Conservation (phyloP, 345 rosid species). For the Populus tremula region DNA sequence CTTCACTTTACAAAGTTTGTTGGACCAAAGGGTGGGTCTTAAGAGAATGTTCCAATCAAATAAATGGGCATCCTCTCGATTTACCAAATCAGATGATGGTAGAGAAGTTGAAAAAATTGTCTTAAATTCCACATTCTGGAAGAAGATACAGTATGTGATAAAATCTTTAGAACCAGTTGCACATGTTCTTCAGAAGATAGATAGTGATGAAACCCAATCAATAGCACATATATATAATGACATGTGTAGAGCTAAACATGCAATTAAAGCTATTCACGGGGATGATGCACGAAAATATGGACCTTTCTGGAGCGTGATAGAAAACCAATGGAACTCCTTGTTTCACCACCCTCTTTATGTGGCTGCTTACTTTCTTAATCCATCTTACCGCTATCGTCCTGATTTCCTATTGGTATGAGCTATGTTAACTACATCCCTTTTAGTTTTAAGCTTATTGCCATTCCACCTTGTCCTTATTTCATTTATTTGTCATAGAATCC, state of each 20-base stretch:
- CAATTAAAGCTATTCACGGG: constrained; percentile 37
- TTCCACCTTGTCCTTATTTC: not conserved
- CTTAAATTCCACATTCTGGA: constrained; percentile 41
- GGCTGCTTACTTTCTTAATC: constrained; percentile 92
- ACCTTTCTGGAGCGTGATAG: constrained; percentile 80
- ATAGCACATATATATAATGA: constrained; percentile 39
- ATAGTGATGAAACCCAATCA: constrained; percentile 29
- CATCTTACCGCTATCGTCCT: constrained; percentile 65
- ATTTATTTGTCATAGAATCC: constrained; percentile 47
- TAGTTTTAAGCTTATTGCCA: not conserved
- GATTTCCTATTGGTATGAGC: constrained; percentile 70
- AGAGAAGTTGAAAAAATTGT: constrained; percentile 44
- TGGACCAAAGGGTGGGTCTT: constrained; percentile 36
- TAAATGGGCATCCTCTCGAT: constrained; percentile 36
- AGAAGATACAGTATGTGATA: constrained; percentile 32
- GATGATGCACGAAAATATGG: constrained; percentile 54
- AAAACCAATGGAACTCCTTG: constrained; percentile 64
- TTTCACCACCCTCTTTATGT: constrained; percentile 80
- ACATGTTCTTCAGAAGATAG: constrained; percentile 36
- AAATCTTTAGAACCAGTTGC: constrained; percentile 40
- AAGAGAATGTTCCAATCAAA: constrained; percentile 43
- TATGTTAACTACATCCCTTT: not conserved
- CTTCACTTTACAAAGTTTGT: constrained; percentile 35
- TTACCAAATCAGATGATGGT: constrained; percentile 37
- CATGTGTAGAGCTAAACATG: constrained; percentile 39